phyloP scores from a whole-genome alignment of 2,329 filamentous ascomycete species.

The Rhinocladiella similis region DNA sequence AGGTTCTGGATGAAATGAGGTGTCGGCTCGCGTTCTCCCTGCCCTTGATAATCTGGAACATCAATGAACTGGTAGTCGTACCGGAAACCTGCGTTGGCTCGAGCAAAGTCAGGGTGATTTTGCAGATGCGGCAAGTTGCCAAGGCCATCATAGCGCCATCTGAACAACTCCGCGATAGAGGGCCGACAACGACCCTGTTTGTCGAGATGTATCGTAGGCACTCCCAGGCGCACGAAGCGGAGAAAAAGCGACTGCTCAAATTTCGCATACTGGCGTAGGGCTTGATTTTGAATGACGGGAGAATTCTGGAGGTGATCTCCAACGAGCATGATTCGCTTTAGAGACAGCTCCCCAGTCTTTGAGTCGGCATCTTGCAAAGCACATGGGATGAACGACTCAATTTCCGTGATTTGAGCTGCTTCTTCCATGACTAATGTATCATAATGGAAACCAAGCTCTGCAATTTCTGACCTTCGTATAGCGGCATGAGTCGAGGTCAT shows the following conservation, averaged over 20 bases:
- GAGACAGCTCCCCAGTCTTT: conserved; percentile 67
- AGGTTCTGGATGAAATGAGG: conserved; percentile 96
- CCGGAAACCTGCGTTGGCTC: conserved; percentile 86
- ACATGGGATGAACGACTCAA: conserved; percentile 93
- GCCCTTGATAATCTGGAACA: conserved; percentile 87
- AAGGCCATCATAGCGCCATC: conserved; percentile 81
- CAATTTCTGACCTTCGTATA: conserved; percentile 89
- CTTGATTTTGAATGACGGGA: conserved; percentile 89
- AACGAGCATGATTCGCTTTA: conserved; percentile 88
- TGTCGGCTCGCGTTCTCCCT: conserved; percentile 83
- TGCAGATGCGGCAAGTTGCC: conserved; percentile 77
- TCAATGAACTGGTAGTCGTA: conserved; percentile 97
- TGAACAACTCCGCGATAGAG: conserved; percentile 84
- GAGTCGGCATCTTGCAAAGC: conserved; percentile 75
- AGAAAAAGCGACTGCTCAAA: conserved; percentile 95
- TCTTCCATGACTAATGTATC: conserved; percentile 99
- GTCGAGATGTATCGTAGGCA: conserved; percentile 87
- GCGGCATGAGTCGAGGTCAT: conserved; percentile 99
- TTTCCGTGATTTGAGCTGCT: conserved; percentile 95
- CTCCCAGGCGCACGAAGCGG: conserved; percentile 82
- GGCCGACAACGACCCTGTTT: conserved; percentile 90
- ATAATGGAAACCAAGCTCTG: conserved; percentile 89
- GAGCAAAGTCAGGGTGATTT: conserved; percentile 67
- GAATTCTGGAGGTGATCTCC: conserved; percentile 97
- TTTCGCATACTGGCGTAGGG: conserved; percentile 92